Base-by-base conservation (phyloP, 1,284 basidiomycete species). In the Puccinia hordei region DNA sequence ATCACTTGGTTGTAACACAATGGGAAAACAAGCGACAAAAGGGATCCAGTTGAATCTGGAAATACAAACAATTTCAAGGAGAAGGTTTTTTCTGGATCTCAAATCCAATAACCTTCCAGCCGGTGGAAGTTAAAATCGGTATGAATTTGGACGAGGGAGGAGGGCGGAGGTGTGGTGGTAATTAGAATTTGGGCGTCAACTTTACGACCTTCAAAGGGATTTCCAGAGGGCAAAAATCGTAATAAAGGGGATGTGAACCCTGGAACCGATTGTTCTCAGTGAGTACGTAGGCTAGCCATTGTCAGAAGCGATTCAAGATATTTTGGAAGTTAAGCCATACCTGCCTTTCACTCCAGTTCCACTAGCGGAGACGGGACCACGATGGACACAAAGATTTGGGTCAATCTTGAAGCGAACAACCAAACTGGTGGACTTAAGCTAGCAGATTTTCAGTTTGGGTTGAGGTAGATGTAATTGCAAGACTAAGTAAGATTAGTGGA, bases 301-400 rank as follows among this genome's bases (percentile, higher is more conserved):
- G 63, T 66, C 46, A 17, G 63, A 27, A 35, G 63, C 27, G 63
- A 66, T 66, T 46, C 38, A 66, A 66, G 63, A 46, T 6, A 66
- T 44, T 44, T 46, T 17, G 63, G 41, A 66, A 66, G 63, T 66
- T 35, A 66, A 66, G 41, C 63, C 63, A 66, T 41, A 66, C 63
- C 63, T 66, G 63, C 63, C 63, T 66, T 66, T 66, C 63, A 66
- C 63, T 66, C 63, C 9, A 24, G 63, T 66, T 66, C n/a, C 63
- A 41, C 41, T 46, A 27, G 41, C 22, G 41, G 41, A 35, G 41
- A 24, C 41, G 41, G 63, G 63, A 46, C 41, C 63, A 66, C 63
- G 46, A 66, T 46, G 63, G 63, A 13, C 63, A 66, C 63, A 27
- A 66, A 66, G 63, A 66, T 12, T 46, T 41, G 41, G 63, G 41